These are phyloP conservation scores for Cicer judaicum DNA, from an alignment of 306 rosid genomes.

Conservation along the genomic window DNA sequence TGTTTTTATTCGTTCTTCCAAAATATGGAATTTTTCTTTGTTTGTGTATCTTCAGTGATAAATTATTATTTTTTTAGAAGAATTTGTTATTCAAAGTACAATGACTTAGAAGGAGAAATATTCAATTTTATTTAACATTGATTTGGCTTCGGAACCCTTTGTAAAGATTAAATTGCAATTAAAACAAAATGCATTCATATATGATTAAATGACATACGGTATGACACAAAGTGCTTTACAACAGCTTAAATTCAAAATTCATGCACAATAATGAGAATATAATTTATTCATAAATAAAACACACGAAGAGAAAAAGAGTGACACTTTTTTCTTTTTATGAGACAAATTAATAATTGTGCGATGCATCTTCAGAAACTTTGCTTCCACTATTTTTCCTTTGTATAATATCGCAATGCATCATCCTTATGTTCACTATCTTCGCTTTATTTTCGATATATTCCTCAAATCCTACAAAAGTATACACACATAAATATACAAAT, in stretches of 20 bases:
- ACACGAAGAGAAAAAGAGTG: background rate
- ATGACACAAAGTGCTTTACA: constrained; percentile 30
- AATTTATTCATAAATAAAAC: constrained; percentile 15
- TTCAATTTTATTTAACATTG: no score
- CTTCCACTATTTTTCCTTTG: constrained; percentile 35
- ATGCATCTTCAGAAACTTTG: constrained; percentile 41
- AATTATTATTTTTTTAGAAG: no score
- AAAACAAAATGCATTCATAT: constrained; percentile 37
- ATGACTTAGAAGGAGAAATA: no score
- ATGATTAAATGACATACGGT: background rate
- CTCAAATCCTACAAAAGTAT: constrained; percentile 49
- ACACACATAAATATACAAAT: background rate
- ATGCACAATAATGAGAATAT: constrained; percentile 28
- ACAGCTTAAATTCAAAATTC: constrained; percentile 12
- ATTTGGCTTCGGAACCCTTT: constrained; percentile 19
- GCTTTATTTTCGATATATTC: constrained; percentile 52
- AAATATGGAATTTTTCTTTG: no score
- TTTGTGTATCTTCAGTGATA: no score
- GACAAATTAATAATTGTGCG: background rate
- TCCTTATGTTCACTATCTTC: constrained; percentile 40
- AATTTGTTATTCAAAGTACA: no score
- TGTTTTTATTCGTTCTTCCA: no score
- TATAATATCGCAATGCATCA: constrained; percentile 33
- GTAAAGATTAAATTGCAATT: constrained; percentile 36
- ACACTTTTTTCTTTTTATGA: constrained; percentile 6